Conservation (phyloP, 2,329 filamentous ascomycete genomes). For the Penicillium crustosum region DNA sequence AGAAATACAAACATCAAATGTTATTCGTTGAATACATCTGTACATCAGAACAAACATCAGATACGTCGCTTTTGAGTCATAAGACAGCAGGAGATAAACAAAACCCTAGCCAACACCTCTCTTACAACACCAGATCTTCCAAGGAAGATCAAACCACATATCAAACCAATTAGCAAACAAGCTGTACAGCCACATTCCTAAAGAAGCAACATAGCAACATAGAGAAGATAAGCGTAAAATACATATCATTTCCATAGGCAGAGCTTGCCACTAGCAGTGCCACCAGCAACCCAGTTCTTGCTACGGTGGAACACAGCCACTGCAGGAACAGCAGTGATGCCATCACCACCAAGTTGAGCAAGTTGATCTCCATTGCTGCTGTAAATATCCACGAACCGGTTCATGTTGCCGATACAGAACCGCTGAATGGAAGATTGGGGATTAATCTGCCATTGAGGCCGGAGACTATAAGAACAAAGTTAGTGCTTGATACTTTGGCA, state of each 20-base stretch:
- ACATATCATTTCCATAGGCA: conserved; percentile 74
- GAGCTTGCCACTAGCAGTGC: conserved; percentile 87
- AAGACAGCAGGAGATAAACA: neutral
- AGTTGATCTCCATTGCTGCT: conserved; percentile 79
- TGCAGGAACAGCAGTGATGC: conserved; percentile 90
- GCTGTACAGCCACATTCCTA: neutral
- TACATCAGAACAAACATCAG: neutral
- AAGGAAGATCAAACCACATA: neutral
- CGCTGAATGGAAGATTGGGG: conserved; percentile 79
- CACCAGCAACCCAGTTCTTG: conserved; percentile 87
- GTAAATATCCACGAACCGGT: conserved; percentile 91
- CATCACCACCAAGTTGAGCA: conserved; percentile 83
- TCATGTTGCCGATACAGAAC: conserved; percentile 96
- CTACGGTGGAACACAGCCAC: conserved; percentile 88
- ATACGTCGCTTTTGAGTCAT: neutral
- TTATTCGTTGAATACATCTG: neutral
- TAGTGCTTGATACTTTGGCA: neutral
- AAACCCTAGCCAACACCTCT: neutral
- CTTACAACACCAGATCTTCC: neutral
- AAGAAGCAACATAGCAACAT: neutral
- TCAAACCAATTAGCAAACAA: neutral
- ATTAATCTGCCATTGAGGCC: conserved; percentile 85
- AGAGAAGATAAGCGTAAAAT: neutral
- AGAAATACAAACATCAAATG: neutral
- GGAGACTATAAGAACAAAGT: conserved; percentile 48